Base-by-base conservation (phyloP, 2,329 filamentous ascomycete species). In the Lithohypha guttulata region DNA sequence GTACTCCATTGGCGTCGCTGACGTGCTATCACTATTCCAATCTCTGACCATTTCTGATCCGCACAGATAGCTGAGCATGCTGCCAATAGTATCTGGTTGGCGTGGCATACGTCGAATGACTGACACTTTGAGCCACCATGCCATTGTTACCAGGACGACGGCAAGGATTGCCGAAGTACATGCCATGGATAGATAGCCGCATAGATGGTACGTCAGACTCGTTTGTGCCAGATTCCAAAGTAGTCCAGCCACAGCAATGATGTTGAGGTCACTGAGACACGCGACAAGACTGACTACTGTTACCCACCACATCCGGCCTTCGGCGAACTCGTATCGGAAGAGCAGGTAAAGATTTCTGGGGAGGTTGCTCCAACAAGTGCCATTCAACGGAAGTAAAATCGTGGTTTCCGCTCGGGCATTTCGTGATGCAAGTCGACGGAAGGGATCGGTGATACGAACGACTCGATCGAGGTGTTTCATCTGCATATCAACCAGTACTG, bases 381-480 rank as follows among this genome's bases (percentile, higher is more conserved):
- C 35, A 23, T 38, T 42, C 23, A 43, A 27, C 2, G 38, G 28
- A 8, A 13, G 20, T n/a, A 37, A 19, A 6, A 37, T 27, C 4
- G 34, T 37, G n/a, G 21, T 37, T 19, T 37, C 34, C 7, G 21
- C 21, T 28, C 34, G 34, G 15, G 42, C 39, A 19, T 23, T 21
- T 17, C 39, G 25, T 9, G n/a, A 9, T 9, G 21, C 5, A 9
- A 37, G 21, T 11, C 36, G 42, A 19, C 45, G 45, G 31, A 43
- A 45, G 8, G 45, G 42, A 21, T 44, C 44, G 10, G 44, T 26
- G 17, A 47, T 39, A 10, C 45, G 42, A 17, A 45, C 40, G 31
- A 40, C 35, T 14, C 45, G 45, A 15, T 47, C 45, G 8, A 47
- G 29, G 13, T 39, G 20, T 22, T 47, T 47, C 39, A 34, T 39